These are phyloP conservation scores for Friedmanniomyces endolithicus DNA, from an alignment of 495 filamentous ascomycete species.

Conservation along the genomic window DNA sequence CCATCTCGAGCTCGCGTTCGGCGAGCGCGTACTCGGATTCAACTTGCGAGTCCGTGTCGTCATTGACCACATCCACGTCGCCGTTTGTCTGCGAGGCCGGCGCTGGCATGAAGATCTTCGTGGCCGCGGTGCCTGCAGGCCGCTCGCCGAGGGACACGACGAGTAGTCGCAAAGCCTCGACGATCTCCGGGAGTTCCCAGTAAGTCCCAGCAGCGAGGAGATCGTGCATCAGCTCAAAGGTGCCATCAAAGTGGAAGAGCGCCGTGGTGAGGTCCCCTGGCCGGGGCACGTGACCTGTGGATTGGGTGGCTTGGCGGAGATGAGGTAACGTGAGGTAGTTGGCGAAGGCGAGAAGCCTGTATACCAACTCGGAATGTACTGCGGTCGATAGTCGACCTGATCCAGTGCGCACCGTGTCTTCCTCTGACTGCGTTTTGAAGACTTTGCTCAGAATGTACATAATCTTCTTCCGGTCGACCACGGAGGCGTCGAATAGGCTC, in stretches of 20 bases:
- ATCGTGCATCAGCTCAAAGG: slow-evolving; percentile 25
- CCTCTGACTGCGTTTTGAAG: not conserved
- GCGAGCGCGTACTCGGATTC: slow-evolving; percentile 25
- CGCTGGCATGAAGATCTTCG: not conserved
- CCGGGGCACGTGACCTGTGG: not conserved
- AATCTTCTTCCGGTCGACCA: not conserved
- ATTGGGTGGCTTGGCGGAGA: slow-evolving; percentile 17
- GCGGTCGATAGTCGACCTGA: not conserved
- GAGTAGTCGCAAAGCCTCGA: slow-evolving; percentile 28
- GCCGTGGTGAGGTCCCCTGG: slow-evolving; percentile 28
- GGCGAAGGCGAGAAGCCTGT: slow-evolving; percentile 25
- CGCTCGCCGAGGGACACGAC: slow-evolving; percentile 26
- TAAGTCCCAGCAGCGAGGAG: slow-evolving; percentile 25
- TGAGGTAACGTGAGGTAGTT: slow-evolving; percentile 23
- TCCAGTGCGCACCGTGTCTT: not conserved
- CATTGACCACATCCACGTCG: slow-evolving; percentile 9
- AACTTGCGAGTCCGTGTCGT: slow-evolving; percentile 13
- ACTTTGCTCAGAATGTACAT: slow-evolving; percentile 5
- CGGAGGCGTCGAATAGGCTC: not conserved
- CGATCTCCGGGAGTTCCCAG: slow-evolving; percentile 37
- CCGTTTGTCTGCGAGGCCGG: slow-evolving; percentile 17
- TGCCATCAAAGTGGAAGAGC: slow-evolving; percentile 26
- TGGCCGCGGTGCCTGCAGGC: not conserved
- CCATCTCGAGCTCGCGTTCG: slow-evolving; percentile 25
- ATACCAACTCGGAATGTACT: not conserved